A percentile compares a stretch with the other conserved stretches of the same genome.
Conservation (phyloP, 257 asterid species). For the Solanum ossicruentum region DNA sequence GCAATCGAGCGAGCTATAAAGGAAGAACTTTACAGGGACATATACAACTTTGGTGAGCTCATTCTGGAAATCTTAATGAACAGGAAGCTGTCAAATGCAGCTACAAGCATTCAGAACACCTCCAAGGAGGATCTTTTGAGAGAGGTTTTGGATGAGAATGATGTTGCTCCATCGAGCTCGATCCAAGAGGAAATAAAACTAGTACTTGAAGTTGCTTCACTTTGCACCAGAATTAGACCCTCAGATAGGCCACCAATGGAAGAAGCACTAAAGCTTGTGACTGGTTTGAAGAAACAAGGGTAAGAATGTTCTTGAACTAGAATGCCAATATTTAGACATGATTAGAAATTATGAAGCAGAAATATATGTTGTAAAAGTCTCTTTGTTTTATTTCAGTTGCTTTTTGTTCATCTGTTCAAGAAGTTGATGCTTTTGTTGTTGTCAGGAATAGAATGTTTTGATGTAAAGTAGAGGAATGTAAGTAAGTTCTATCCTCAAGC, state of each 20-base stretch:
- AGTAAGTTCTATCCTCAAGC: background rate
- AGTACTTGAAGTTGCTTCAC: constrained; percentile 56
- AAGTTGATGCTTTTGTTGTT: background rate
- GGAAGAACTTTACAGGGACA: constrained; percentile 59
- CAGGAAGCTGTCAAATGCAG: constrained; percentile 33
- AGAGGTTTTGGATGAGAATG: constrained; percentile 37
- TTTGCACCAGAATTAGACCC: constrained; percentile 45
- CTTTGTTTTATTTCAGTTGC: background rate
- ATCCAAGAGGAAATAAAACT: constrained; percentile 27
- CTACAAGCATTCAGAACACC: constrained; percentile 5
- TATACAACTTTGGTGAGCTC: constrained; percentile 57
- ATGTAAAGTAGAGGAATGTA: background rate
- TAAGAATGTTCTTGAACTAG: background rate
- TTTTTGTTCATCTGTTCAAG: background rate
- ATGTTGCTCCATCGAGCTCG: constrained; percentile 15
- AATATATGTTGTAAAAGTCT: background rate
- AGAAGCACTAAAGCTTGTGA: constrained; percentile 41
- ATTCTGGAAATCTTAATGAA: constrained; percentile 50
- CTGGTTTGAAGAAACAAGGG: constrained; percentile 17
- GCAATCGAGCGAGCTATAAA: constrained; percentile 19
- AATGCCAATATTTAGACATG: background rate
- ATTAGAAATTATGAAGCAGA: background rate
- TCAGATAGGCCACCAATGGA: constrained; percentile 53
- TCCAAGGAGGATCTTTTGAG: constrained; percentile 36
- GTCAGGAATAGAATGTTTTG: background rate